Evolutionary conservation across 2,329 filamentous ascomycete species (phyloP).

Genomic region (Coniochaeta sp.): DNA sequence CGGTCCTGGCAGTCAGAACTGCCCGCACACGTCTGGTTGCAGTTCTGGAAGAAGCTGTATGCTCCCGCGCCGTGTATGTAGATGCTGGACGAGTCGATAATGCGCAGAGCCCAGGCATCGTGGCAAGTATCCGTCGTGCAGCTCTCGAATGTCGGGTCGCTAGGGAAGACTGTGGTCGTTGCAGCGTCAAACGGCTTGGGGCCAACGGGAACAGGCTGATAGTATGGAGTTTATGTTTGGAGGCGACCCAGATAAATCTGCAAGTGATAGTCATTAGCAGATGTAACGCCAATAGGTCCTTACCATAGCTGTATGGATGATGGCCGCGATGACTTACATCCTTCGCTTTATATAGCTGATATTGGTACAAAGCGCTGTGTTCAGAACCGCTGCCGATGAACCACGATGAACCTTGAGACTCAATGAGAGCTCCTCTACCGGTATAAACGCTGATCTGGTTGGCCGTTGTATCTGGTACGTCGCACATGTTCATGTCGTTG

Average conservation of each 20-base stretch:
- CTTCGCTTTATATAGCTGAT: constrained; percentile 37
- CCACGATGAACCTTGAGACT: constrained; percentile 23
- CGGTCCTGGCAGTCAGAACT: not conserved
- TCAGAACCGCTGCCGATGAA: constrained; percentile 36
- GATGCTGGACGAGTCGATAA: constrained; percentile 42
- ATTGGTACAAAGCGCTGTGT: constrained; percentile 41
- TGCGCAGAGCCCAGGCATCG: constrained; percentile 52
- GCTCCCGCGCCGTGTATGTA: constrained; percentile 47
- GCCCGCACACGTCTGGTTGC: constrained; percentile 15
- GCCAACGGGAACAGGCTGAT: constrained; percentile 35
- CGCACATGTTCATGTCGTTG: constrained; percentile 42
- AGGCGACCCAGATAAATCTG: constrained; percentile 29
- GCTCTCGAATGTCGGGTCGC: constrained; percentile 9
- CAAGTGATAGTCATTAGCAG: constrained; percentile 1
- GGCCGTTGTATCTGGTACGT: not conserved
- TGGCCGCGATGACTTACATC: no score
- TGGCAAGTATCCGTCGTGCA: constrained; percentile 29
- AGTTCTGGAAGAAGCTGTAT: constrained; percentile 57
- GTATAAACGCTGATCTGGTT: constrained; percentile 24
- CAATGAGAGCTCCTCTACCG: constrained; percentile 24
- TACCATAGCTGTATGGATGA: no score
- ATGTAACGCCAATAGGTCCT: no score
- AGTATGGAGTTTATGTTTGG: constrained; percentile 30
- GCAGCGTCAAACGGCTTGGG: constrained; percentile 26
- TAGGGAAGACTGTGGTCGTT: not conserved